Base-by-base conservation (phyloP, 1,284 basidiomycete species). In the Moesziomyces antarcticus region DNA sequence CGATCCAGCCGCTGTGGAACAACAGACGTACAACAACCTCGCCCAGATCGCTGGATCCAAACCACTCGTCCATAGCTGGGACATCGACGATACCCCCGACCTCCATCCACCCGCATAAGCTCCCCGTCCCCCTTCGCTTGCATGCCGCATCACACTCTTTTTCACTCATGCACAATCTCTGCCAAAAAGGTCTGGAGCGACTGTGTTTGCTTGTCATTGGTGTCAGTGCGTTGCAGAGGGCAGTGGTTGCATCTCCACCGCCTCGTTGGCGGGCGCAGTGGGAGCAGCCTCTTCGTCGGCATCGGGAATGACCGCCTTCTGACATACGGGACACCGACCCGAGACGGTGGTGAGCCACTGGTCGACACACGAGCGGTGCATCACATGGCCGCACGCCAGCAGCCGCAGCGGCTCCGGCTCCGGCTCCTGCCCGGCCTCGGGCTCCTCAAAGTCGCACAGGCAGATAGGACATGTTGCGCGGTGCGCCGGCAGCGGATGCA, bases 391-490 rank as follows among this genome's bases (percentile, higher is more conserved):
- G 48, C 79, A 81, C 13, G 55, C 50, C 43, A 81, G 48, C 46
- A 78, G 42, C 21, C 79, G 25, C 50, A 81, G 44, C 24, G 77
- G 77, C 33, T 81, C 79, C 24, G 70, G 57, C 50, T 80, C 75
- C 14, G 47, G 49, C 24, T 62, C 50, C n/a, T 46, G 48, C 9
- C 50, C 56, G 5, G 21, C 44, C 47, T 49, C 16, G 4, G 75
- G 66, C 47, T 72, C 60, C 40, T 74, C 74, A 41, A 74, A 81
- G 48, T 81, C 79, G 52, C 66, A 70, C n/a, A 81, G 68, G 41
- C 79, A 81, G 71, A 81, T 81, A 5, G 79, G 73, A 47, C 79
- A 81, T 5, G 76, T 79, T 0, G 79, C 75, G 14, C 79, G 69
- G 37, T 81, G 78, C 2, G 76, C 71, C 0, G 78, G 76, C 6